A percentile compares a stretch with the other conserved stretches of the same genome.
Evolutionary conservation across 2,329 filamentous ascomycete species (phyloP).

Genomic region (Cercospora zeae-maydis): DNA sequence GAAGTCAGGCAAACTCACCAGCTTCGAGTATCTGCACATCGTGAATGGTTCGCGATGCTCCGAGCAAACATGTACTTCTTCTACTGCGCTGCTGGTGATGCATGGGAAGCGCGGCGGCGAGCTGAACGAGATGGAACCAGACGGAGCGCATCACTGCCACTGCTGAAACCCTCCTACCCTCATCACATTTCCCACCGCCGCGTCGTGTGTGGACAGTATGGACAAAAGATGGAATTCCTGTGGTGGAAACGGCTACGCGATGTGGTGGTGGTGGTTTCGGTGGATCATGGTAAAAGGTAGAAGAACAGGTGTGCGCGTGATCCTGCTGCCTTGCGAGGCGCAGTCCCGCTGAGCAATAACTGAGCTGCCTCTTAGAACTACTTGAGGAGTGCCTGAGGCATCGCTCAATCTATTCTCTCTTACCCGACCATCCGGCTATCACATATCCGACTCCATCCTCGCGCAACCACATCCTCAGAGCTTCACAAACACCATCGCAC

Average conservation of each 20-base stretch:
- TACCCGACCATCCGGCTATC: no score
- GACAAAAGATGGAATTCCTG: no score
- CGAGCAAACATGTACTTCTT: no score
- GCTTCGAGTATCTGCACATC: constrained; percentile 22
- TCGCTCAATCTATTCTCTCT: no score
- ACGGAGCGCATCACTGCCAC: constrained; percentile 23
- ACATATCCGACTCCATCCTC: neutral
- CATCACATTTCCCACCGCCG: constrained; percentile 1
- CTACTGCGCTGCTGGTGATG: no score
- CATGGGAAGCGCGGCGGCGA: constrained; percentile 18
- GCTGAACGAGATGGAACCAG: constrained; percentile 28
- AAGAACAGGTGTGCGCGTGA: constrained; percentile 12
- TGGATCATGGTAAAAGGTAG: no score
- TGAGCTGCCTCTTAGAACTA: no score
- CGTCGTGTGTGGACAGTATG: no score
- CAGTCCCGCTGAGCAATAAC: constrained; percentile 9
- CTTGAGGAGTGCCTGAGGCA: no score
- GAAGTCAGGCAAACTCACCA: constrained; percentile 15
- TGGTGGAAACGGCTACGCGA: neutral
- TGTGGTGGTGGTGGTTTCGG: no score
- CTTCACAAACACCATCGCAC: neutral
- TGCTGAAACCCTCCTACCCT: no score
- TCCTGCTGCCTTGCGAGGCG: constrained; percentile 12
- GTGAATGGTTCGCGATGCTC: constrained; percentile 1
- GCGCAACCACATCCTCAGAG: neutral